Evolutionary conservation across 2,329 filamentous ascomycete genomes (phyloP).

Genomic region (Colletotrichum lentis): DNA sequence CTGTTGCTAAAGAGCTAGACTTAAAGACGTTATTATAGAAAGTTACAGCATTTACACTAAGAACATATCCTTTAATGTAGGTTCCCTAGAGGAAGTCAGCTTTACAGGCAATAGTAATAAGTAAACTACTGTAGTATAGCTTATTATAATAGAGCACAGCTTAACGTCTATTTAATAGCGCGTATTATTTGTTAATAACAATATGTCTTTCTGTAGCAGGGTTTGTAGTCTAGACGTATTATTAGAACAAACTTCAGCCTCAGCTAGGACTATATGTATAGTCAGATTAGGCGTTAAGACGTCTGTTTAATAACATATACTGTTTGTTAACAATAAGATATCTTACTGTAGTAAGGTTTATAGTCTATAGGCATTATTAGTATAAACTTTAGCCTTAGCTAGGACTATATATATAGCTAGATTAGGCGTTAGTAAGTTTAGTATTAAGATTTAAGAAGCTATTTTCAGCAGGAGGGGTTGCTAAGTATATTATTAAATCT

Average conservation of each 20-base stretch:
- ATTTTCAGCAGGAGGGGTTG: neutral
- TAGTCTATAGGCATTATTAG: neutral
- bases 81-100: neutral
- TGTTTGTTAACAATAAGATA: too few species aligned
- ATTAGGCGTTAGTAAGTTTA: neutral
- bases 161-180: too few species aligned
- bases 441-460: neutral
- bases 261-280: neutral
- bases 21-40: neutral
- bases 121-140: neutral
- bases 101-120: neutral
- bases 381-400: too few species aligned
- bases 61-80: neutral
- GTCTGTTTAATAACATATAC: too few species aligned
- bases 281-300: neutral
- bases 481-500: slow-evolving; percentile 3
- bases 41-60: neutral
- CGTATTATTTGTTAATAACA: too few species aligned
- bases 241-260: too few species aligned
- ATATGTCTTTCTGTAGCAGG: too few species aligned
- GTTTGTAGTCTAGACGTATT: neutral
- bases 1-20: slow-evolving; percentile 15
- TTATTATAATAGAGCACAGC: too few species aligned
- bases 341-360: too few species aligned
- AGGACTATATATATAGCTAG: neutral